Evolutionary conservation across 2,329 filamentous ascomycete genomes (phyloP).

Genomic region (Beauveria rudraprayagi): DNA sequence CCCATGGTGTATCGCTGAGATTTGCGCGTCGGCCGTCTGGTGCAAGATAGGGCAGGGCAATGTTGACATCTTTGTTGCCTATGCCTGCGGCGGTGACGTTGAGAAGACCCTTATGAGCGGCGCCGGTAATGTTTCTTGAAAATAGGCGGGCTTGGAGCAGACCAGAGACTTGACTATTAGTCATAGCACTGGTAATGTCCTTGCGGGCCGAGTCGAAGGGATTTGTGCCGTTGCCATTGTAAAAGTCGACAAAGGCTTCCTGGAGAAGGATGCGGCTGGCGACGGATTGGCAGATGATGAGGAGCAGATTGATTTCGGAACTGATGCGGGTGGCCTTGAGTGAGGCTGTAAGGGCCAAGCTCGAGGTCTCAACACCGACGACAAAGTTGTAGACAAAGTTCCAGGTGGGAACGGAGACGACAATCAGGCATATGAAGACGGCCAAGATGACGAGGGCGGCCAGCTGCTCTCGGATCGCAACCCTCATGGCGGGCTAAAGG

Average conservation of each 20-base stretch:
- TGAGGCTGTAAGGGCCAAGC: conserved; percentile 70
- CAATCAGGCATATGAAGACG: conserved; percentile 64
- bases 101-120: conserved; percentile 45
- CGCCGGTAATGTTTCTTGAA: conserved; percentile 56
- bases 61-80: conserved; percentile 24
- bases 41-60: conserved; percentile 54
- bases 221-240: conserved; percentile 43
- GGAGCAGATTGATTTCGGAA: conserved; percentile 69
- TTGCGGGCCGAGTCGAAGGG: conserved; percentile 53
- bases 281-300: conserved; percentile 66
- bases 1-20: conserved; percentile 53
- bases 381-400: conserved; percentile 50
- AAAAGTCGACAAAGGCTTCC: conserved; percentile 42
- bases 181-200: conserved; percentile 66
- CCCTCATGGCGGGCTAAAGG: conserved; percentile 53
- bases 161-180: conserved; percentile 45
- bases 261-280: conserved; percentile 58
- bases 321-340: conserved; percentile 79
- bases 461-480: conserved; percentile 83
- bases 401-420: conserved; percentile 74
- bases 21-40: conserved; percentile 50
- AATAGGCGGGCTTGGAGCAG: conserved; percentile 67
- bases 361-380: conserved; percentile 43
- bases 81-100: conserved; percentile 50
- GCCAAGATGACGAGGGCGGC: conserved; percentile 69